These are phyloP conservation scores for Kodamaea kakaduensis DNA, from an alignment of 805 yeast genomes.

Conservation along the genomic window DNA sequence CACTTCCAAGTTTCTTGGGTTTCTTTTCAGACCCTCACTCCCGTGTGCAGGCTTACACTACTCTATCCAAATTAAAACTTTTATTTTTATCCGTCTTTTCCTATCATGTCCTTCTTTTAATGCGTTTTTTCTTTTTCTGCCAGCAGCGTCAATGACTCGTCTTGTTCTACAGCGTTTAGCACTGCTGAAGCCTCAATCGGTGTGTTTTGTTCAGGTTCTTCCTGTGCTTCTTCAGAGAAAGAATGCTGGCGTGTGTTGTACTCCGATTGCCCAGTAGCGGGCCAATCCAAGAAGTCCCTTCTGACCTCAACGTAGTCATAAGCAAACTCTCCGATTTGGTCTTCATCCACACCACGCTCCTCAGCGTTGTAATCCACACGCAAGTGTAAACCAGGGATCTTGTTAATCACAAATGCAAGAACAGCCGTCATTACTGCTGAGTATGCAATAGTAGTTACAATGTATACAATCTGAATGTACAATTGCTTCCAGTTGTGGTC, in stretches of 20 bases:
- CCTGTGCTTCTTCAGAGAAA: slow-evolving; percentile 1
- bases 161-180: slow-evolving; percentile 6
- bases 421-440: slow-evolving; percentile 72
- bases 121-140: slow-evolving; percentile 5
- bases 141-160: slow-evolving; percentile 7
- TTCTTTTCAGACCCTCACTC: too few relatives aligned
- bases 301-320: slow-evolving; percentile 96
- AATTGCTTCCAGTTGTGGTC: slow-evolving; percentile 87
- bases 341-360: slow-evolving; percentile 88
- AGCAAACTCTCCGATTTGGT: slow-evolving; percentile 98
- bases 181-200: slow-evolving; percentile 3
- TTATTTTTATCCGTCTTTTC: too few relatives aligned
- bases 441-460: slow-evolving; percentile 71
- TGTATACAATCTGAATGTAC: slow-evolving; percentile 84
- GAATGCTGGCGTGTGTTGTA: slow-evolving; percentile 8
- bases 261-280: slow-evolving; percentile 12
- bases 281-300: slow-evolving; percentile 74
- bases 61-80: too few relatives aligned
- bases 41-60: too few relatives aligned
- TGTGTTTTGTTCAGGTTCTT: neutral
- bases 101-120: too few relatives aligned
- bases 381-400: slow-evolving; percentile 76
- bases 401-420: slow-evolving; percentile 67
- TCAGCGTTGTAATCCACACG: slow-evolving; percentile 84
- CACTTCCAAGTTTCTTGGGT: too few relatives aligned